Evolutionary conservation across 306 rosid species (phyloP).

Genomic region (Gillenia trifoliata): DNA sequence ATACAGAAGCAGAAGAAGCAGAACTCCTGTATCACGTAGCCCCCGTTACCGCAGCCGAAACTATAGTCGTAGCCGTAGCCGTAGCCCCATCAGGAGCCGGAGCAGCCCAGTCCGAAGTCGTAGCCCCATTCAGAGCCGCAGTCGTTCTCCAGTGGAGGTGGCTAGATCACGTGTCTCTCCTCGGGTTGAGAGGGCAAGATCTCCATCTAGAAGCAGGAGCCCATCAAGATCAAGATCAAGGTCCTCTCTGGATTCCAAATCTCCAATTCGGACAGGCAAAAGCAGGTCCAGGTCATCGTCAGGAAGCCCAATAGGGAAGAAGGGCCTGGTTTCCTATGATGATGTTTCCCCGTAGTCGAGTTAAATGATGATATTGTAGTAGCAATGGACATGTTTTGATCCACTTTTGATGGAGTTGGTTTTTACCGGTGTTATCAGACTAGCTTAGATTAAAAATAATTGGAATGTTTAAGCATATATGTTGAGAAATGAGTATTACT

Average conservation of each 20-base stretch:
- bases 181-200: conserved; percentile 38
- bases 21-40: conserved; percentile 75
- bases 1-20: conserved; percentile 82
- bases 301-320: conserved; percentile 60
- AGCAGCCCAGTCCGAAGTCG: conserved; percentile 2
- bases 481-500: conserved; percentile 18
- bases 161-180: conserved; percentile 50
- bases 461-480: conserved; percentile 29
- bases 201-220: conserved; percentile 61
- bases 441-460: conserved; percentile 10
- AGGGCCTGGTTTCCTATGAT: conserved; percentile 81
- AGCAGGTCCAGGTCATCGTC: conserved; percentile 62
- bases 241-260: conserved; percentile 51
- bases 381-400: background rate
- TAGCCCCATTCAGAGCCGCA: conserved; percentile 11
- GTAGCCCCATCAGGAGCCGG: conserved; percentile 29
- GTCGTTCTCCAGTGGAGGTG: conserved; percentile 50
- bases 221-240: conserved; percentile 42
- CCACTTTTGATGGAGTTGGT: background rate
- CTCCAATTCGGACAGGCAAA: conserved; percentile 45
- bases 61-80: conserved; percentile 63
- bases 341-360: conserved; percentile 59
- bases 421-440: conserved; percentile 3
- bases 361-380: conserved; percentile 5
- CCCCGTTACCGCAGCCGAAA: conserved; percentile 62